Conservation (phyloP, 371 early-diverging fungal genomes). For the Mortierella sp. region DNA sequence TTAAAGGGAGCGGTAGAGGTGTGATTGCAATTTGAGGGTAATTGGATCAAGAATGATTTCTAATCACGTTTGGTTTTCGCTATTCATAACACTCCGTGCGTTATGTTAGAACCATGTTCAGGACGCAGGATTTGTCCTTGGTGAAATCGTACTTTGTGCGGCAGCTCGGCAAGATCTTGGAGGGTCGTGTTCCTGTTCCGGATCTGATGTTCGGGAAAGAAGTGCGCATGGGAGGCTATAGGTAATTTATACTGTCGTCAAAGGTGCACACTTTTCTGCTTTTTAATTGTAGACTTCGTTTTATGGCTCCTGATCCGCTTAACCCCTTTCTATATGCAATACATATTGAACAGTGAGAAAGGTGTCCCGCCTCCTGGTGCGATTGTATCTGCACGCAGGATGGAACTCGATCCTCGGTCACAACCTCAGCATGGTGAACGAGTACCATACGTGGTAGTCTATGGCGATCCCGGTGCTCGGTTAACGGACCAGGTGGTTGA, state of each 20-base stretch:
- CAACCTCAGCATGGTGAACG: conserved; percentile 91
- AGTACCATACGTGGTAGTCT: conserved; percentile 87
- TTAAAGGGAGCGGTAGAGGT: neutral
- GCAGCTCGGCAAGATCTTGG: conserved; percentile 79
- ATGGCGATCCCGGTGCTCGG: conserved; percentile 72
- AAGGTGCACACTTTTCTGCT: too few species aligned
- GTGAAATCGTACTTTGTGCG: conserved; percentile 77
- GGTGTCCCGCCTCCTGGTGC: conserved; percentile 80
- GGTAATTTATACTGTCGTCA: too few species aligned
- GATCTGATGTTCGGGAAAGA: conserved; percentile 91
- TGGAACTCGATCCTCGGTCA: conserved; percentile 75
- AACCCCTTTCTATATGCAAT: neutral
- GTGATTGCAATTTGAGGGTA: neutral
- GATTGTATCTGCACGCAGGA: conserved; percentile 69
- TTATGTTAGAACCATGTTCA: conserved; percentile 73
- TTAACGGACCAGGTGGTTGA: conserved; percentile 77
- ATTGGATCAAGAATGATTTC: too few species aligned
- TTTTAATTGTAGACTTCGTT: too few species aligned
- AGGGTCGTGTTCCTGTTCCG: conserved; percentile 70
- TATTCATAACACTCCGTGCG: neutral
- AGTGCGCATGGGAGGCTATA: conserved; percentile 80
- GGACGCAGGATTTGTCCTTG: conserved; percentile 81
- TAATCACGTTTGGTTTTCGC: neutral
- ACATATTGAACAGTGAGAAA: conserved; percentile 12
- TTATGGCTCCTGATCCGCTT: neutral